Percentiles rank a stretch among this genome's conserved stretches.
These are phyloP conservation scores for Chalciporus sphaerocephalus DNA, from an alignment of 768 basidiomycete species.

Conservation along the genomic window DNA sequence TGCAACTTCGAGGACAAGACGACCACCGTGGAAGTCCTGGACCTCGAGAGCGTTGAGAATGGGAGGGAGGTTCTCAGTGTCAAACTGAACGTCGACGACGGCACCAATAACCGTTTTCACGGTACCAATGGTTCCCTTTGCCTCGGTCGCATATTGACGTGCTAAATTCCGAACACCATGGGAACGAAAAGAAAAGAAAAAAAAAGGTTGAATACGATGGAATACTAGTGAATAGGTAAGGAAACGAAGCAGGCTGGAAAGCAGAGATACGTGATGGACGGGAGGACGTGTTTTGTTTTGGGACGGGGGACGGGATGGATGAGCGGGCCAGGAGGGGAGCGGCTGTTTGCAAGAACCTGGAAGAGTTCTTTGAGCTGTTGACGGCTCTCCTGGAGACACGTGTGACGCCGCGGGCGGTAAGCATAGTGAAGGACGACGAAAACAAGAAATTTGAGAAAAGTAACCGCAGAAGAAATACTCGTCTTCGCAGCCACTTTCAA, in stretches of 20 bases:
- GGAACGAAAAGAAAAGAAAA: background rate
- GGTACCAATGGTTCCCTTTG: constrained; percentile 64
- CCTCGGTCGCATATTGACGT: constrained; percentile 90
- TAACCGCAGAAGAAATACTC: constrained; percentile 32
- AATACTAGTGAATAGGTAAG: background rate
- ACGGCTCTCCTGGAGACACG: constrained; percentile 84
- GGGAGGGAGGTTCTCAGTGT: constrained; percentile 83
- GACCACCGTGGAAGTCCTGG: constrained; percentile 87
- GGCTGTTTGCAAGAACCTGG: constrained; percentile 78
- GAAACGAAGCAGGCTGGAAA: constrained; percentile 50
- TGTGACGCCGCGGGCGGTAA: constrained; percentile 82
- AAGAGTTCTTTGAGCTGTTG: constrained; percentile 68
- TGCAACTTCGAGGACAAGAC: constrained; percentile 98
- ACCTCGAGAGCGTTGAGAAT: constrained; percentile 99
- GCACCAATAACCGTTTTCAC: constrained; percentile 99
- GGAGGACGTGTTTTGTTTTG: constrained; percentile 43
- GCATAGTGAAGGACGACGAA: constrained; percentile 50
- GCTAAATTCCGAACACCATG: constrained; percentile 35
- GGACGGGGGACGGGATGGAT: constrained; percentile 40
- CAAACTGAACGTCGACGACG: constrained; percentile 99
- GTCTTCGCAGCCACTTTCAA: constrained; percentile 13
- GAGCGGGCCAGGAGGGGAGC: constrained; percentile 52
- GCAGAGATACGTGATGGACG: constrained; percentile 49
- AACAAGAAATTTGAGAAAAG: constrained; percentile 17
- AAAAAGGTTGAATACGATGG: constrained; percentile 3